Percentiles rank a stretch among this genome's conserved stretches.
These are phyloP conservation scores for Aspergillus versicolor DNA, from an alignment of 2,329 filamentous ascomycete genomes.

Conservation along the genomic window DNA sequence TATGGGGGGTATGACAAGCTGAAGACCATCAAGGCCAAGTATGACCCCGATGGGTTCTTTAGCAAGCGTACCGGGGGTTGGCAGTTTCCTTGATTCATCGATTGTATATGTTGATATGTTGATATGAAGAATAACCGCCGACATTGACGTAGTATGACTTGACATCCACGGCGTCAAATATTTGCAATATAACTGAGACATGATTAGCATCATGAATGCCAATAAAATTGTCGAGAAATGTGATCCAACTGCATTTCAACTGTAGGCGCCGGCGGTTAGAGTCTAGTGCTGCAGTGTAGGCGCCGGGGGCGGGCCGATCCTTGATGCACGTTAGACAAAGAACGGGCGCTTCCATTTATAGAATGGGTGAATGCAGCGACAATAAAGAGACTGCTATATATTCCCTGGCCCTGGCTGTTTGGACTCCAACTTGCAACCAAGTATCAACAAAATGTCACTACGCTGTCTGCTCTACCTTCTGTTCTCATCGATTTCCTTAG, in stretches of 20 bases:
- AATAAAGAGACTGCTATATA: too few species aligned
- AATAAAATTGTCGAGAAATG: background rate
- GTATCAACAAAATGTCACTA: background rate
- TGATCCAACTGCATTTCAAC: background rate
- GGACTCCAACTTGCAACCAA: background rate
- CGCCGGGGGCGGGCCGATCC: constrained; percentile 4
- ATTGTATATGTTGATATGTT: background rate
- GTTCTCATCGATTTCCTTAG: background rate
- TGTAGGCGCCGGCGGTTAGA: background rate
- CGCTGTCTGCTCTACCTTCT: background rate
- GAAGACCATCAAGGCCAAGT: constrained; percentile 7
- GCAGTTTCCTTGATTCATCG: background rate
- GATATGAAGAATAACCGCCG: too few species aligned
- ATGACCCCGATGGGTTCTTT: constrained; percentile 11
- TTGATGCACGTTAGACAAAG: background rate
- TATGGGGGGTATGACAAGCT: constrained; percentile 7
- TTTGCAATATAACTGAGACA: too few species aligned
- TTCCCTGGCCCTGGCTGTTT: too few species aligned
- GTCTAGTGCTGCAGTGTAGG: background rate
- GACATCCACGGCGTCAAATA: too few species aligned
- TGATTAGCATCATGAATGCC: too few species aligned
- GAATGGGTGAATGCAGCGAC: too few species aligned
- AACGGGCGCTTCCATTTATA: background rate
- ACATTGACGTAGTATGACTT: too few species aligned
- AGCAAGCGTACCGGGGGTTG: constrained; percentile 1